Base-by-base conservation (phyloP, 129 eudicot genomes). In the Rutidosis leptorrhynchoides region DNA sequence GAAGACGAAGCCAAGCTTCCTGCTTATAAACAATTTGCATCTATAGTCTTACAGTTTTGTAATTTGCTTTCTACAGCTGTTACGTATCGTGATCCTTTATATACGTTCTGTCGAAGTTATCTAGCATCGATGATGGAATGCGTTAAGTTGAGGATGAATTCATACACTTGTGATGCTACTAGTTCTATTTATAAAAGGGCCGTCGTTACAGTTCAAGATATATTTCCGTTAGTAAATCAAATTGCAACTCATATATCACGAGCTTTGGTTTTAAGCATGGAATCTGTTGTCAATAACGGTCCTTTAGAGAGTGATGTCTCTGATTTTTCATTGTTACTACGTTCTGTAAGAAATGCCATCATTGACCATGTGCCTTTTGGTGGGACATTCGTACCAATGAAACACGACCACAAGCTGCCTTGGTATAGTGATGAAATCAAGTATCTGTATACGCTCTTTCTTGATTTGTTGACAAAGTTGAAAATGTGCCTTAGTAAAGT, bases 1-100 rank as follows among this genome's bases (percentile, higher is more conserved):
- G 70, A 43, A 54, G 29, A 40, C 27, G 68, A 68, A 33, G 80
- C 19, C 6, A 8, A 76, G 5, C 65, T 45, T 27, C 51, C 59
- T 14, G 29, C 58, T 5, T 43, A 69, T 61, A 7, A 68, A 0
- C 54, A 57, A 2, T 87, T 79, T 67, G 83, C 83, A 2, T 80
- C 79, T 0, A 72, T 87, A 57, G 74, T 85, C 20, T 83, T 91
- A 67, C 88, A 87, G 21, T 91, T 91, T 51, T 91, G 94, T 74
- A 83, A 70, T 62, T 75, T 87, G 81, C 79, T 91, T 27, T 63
- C 71, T 19, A 60, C 68, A 26, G 69, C 59, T 7, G 63, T 64
- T 3, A 72, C 74, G 1, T 70, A 1, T 21, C 72, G 65, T 21
- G 94, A 87, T 69, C 71, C 64, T 12, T 64, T 91, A 55, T 91